Conservation (phyloP, 1,284 basidiomycete genomes). For the Melampsora americana region DNA sequence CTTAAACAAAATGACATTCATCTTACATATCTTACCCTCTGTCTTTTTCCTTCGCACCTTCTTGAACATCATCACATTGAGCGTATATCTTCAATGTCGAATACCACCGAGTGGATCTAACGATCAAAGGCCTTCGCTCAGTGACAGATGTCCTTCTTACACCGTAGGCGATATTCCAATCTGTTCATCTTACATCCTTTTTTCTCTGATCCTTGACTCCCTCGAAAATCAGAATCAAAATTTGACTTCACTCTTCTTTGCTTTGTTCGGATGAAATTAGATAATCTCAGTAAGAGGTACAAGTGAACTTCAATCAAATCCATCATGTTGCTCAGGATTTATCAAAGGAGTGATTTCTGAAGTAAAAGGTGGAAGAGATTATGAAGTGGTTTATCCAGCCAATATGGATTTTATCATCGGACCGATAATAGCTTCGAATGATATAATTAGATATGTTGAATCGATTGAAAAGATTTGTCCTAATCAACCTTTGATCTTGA, state of each 20-base stretch:
- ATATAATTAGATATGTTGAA: neutral
- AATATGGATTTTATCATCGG: neutral
- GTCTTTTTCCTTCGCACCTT: too few species aligned
- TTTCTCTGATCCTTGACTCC: neutral
- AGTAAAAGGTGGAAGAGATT: conserved; percentile 1
- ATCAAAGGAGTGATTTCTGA: neutral
- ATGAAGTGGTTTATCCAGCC: conserved; percentile 9
- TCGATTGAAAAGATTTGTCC: neutral
- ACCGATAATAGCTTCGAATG: neutral
- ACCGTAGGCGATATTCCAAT: neutral
- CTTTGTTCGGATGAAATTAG: neutral
- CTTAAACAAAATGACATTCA: too few species aligned
- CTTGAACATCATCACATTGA: too few species aligned
- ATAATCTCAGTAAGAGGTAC: conserved; percentile 1
- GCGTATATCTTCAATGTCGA: too few species aligned
- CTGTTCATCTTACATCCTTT: neutral
- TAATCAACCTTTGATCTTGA: neutral
- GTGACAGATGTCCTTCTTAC: neutral
- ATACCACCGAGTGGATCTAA: too few species aligned
- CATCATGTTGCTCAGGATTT: neutral
- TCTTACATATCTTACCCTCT: too few species aligned
- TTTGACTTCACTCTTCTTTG: neutral
- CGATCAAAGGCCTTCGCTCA: too few species aligned
- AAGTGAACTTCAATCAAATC: neutral
- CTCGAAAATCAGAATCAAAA: neutral